Conservation (phyloP, 257 asterid genomes). For the Scutellaria galericulata region DNA sequence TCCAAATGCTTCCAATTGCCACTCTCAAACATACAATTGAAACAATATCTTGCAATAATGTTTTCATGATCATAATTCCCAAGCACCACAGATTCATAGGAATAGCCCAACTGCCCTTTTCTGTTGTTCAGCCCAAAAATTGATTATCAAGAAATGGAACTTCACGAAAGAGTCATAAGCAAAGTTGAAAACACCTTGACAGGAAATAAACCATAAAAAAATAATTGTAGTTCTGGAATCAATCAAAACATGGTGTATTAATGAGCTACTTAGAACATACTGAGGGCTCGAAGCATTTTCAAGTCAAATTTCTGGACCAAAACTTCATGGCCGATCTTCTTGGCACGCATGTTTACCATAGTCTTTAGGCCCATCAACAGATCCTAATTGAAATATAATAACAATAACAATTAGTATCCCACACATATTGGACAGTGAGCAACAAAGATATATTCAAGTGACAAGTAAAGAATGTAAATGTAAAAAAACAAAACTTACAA, state of each 20-base stretch:
- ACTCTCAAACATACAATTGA: constrained; percentile 12
- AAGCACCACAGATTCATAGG: background rate
- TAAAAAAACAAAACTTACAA: constrained; percentile 47
- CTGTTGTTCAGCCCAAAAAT: background rate
- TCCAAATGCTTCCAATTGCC: background rate
- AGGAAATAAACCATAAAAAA: background rate
- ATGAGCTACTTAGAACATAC: constrained; percentile 43
- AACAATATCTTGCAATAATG: background rate
- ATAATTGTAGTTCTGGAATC: background rate
- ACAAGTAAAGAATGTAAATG: background rate
- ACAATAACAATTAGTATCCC: background rate
- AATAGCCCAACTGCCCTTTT: background rate
- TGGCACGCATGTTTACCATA: constrained; percentile 65
- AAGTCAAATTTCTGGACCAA: constrained; percentile 61
- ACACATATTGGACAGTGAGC: background rate
- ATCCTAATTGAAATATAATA: constrained; percentile 50
- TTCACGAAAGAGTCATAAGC: background rate
- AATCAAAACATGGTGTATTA: background rate
- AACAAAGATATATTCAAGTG: background rate
- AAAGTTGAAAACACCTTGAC: background rate
- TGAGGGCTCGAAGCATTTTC: constrained; percentile 58
- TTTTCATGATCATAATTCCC: background rate
- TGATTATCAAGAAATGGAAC: constrained; percentile 2
- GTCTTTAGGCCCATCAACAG: constrained; percentile 58
- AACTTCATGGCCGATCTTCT: constrained; percentile 55